A percentile compares a stretch with the other conserved stretches of the same genome.
phyloP scores from a whole-genome alignment of 202 grass and related monocot species.

The Alloteropsis angusta region DNA sequence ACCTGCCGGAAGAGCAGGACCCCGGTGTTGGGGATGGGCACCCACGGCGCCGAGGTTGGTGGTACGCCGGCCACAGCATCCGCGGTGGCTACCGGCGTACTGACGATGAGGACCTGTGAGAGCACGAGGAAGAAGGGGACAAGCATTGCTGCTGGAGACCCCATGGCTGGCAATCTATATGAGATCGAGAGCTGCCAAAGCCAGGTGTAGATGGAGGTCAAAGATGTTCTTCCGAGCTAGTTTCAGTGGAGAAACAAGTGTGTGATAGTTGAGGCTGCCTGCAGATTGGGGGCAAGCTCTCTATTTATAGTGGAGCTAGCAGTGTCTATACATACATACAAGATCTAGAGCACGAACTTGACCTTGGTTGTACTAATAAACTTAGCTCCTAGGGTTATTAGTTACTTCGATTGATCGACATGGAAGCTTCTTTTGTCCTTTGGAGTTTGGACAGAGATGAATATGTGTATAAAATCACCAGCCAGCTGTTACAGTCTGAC shows the following conservation, averaged over 20 bases:
- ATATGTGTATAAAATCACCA: not conserved
- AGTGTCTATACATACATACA: not conserved
- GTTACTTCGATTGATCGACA: not conserved
- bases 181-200: not conserved
- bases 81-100: not conserved
- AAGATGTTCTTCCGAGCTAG: not conserved
- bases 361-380: not conserved
- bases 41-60: not conserved
- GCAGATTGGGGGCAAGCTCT: not conserved
- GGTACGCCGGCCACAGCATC: not conserved
- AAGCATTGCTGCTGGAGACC: not conserved
- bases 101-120: not conserved
- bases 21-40: not conserved
- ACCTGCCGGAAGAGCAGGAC: not conserved
- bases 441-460: not conserved
- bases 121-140: not conserved
- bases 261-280: not conserved
- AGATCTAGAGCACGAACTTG: not conserved
- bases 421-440: not conserved
- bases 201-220: not conserved
- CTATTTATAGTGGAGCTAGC: not conserved
- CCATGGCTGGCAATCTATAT: not conserved
- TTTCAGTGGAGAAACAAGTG: not conserved
- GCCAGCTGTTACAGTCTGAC: not conserved
- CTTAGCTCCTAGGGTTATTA: not conserved